These are phyloP conservation scores for Marchantia polymorpha DNA, from an alignment of 225 moss, liverwort and hornwort species.

Conservation along the genomic window DNA sequence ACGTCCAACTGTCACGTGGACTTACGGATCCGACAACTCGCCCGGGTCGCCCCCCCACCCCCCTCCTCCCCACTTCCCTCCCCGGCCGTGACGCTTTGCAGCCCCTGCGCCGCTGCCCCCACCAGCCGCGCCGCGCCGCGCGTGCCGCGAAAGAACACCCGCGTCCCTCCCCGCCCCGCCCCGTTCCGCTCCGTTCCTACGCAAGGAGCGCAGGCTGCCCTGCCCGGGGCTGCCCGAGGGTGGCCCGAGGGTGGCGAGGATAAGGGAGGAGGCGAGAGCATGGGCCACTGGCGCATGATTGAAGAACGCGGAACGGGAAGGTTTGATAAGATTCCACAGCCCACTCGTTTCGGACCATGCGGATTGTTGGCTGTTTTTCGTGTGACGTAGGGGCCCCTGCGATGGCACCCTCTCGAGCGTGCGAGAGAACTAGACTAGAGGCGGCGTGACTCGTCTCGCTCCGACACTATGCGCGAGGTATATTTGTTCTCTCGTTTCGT, in stretches of 20 bases:
- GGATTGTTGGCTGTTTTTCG: neutral
- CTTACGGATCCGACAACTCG: neutral
- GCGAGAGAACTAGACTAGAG: neutral
- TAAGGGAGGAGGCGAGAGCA: neutral
- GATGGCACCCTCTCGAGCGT: too few species aligned
- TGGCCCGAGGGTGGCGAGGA: too few species aligned
- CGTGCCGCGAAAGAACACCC: too few species aligned
- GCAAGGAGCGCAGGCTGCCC: neutral
- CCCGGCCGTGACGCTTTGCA: neutral
- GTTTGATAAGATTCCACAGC: neutral
- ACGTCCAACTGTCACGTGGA: conserved; percentile 4
- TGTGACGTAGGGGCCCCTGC: neutral
- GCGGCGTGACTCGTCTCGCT: neutral
- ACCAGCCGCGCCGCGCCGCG: too few species aligned
- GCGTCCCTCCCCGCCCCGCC: too few species aligned
- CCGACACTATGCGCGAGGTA: neutral
- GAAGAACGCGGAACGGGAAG: neutral
- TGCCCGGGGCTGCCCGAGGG: neutral
- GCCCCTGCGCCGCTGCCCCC: neutral
- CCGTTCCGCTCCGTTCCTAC: too few species aligned
- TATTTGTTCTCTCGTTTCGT: neutral
- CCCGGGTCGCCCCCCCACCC: too few species aligned
- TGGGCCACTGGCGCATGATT: neutral
- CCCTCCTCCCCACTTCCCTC: too few species aligned
- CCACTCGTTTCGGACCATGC: neutral